phyloP scores from a whole-genome alignment of 345 rosid genomes.

The Rhizophora mangle region DNA sequence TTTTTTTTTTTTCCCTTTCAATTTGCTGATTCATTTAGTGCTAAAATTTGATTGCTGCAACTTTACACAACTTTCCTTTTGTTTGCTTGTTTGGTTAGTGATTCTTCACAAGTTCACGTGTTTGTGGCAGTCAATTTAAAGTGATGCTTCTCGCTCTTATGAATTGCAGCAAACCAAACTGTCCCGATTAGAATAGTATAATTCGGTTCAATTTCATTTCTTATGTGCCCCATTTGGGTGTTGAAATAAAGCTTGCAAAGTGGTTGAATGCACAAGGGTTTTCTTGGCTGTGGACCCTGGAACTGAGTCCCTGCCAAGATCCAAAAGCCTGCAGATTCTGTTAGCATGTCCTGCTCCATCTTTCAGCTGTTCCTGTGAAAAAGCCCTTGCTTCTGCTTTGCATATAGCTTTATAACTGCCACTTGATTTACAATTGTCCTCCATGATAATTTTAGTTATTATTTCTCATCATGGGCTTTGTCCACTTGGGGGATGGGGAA shows the following conservation, averaged over 20 bases:
- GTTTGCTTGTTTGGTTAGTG: neutral
- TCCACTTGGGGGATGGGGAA: neutral
- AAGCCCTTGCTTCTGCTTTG: slow-evolving; percentile 9
- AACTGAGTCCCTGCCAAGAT: slow-evolving; percentile 17
- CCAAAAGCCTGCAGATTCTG: slow-evolving; percentile 24
- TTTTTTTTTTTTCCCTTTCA: neutral
- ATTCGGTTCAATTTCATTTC: slow-evolving; percentile 18
- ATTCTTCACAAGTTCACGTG: slow-evolving; percentile 15
- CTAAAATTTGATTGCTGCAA: slow-evolving; percentile 12
- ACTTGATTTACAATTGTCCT: neutral
- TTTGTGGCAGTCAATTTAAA: slow-evolving; percentile 10
- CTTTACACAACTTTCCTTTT: slow-evolving; percentile 5
- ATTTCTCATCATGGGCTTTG: neutral
- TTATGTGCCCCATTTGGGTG: slow-evolving; percentile 12
- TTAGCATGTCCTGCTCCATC: slow-evolving; percentile 23
- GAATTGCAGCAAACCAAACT: neutral
- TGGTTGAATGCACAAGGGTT: neutral
- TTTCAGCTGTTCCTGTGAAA: slow-evolving; percentile 29
- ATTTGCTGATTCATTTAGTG: slow-evolving; percentile 19
- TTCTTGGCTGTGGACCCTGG: slow-evolving; percentile 26
- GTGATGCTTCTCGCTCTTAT: too few species aligned
- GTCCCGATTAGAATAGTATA: neutral
- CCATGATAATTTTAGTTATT: neutral
- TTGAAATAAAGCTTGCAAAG: neutral
- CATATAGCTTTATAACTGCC: neutral